Evolutionary conservation across 139 green algal genomes (phyloP), one percentile per base, ranked within the genome.

Genomic region (Gonium pectorale): DNA sequence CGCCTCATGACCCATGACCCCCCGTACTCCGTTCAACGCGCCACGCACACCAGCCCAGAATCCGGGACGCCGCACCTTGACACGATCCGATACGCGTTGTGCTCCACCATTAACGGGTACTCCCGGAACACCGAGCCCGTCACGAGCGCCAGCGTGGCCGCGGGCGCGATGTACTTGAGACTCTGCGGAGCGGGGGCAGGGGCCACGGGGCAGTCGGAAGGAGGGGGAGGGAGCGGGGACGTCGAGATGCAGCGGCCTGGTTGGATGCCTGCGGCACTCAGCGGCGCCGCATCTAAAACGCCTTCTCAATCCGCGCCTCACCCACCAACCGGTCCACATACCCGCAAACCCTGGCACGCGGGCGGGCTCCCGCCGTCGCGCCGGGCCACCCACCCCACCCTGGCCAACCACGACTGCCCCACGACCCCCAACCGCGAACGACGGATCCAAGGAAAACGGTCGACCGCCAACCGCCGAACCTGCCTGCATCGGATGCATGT

Each of bases 131-230:
- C 69, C 19, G 52, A 72, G 24, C 75, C 68, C 40, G 9, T 19
- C 38, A 85, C 24, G 40, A 89, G 79, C 51, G 78, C 83, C 13
- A 86, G n/a, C 52, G 66, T 78, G 19, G 70, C 79, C 4, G 69
- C 79, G 35, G 86, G 78, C 31, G 75, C 79, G 26, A 89, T 86
- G 66, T 73, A 73, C 62, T 89, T 89, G 35, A 89, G 86, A 33
- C 49, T 64, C 68, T 89, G 67, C 27, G 41, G 41, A 6, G 33
- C 6, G 19, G 27, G 31, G 2, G 31, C n/a, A n/a, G n/a, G n/a
- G n/a, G n/a, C n/a, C n/a, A 43, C 13, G 62, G 62, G 6, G 33
- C 15, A 3, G 62, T 29, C 26, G 62, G 62, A 11, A 15, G 29
- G 3, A 29, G 63, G 63, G n/a, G n/a, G n/a, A n/a, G n/a, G n/a